These are phyloP conservation scores for Alternaria burnsii DNA, from an alignment of 2,329 filamentous ascomycete genomes.

Conservation along the genomic window DNA sequence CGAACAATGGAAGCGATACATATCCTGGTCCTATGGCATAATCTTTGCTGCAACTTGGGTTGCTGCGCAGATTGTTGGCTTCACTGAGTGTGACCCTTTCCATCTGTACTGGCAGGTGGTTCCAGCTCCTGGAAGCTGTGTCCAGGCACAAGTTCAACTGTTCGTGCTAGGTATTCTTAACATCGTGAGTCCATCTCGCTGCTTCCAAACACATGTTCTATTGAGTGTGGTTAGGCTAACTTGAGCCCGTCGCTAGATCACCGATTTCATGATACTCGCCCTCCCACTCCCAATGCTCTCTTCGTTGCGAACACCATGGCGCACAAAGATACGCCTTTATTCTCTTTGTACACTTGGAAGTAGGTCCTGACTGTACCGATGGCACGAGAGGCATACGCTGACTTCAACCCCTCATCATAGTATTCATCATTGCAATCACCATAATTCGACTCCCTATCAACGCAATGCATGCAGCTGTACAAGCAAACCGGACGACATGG, in stretches of 20 bases:
- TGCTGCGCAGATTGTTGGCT: not conserved
- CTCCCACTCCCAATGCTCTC: not conserved
- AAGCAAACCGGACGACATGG: not conserved
- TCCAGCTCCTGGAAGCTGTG: not conserved
- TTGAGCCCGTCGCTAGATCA: not conserved
- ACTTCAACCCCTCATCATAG: not conserved
- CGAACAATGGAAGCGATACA: not conserved
- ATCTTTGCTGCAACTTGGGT: not conserved
- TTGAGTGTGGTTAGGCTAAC: not conserved
- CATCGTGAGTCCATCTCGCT: not conserved
- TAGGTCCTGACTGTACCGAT: not conserved
- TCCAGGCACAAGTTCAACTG: not conserved
- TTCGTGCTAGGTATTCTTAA: not conserved
- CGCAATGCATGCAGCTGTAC: not conserved
- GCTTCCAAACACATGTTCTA: not conserved
- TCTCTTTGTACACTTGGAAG: not conserved
- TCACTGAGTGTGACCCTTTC: not conserved
- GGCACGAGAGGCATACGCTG: not conserved
- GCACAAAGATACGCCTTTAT: not conserved
- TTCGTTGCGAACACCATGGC: not conserved
- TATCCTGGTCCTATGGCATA: not conserved
- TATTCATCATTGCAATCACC: not conserved
- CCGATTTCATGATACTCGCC: not conserved
- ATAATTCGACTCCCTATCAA: not conserved
- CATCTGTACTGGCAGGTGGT: not conserved